phyloP scores from a whole-genome alignment of 208 protist species.

The Acanthamoeba triangularis region DNA sequence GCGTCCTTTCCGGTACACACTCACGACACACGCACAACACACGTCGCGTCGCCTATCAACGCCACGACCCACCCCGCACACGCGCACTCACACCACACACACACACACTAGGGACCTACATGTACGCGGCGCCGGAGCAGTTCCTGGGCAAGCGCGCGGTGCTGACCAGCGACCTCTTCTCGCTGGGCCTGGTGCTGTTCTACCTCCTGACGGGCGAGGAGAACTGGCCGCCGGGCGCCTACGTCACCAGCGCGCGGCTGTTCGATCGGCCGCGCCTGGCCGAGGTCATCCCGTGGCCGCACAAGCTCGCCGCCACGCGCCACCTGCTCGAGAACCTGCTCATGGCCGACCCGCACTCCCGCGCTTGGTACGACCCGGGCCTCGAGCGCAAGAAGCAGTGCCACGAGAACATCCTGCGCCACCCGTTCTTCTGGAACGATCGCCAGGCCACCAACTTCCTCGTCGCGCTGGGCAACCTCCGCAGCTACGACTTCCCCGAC shows the following conservation, averaged over 20 bases:
- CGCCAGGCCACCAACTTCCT: conserved; percentile 45
- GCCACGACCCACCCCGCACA: no score
- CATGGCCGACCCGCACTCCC: neutral
- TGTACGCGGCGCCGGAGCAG: conserved; percentile 20
- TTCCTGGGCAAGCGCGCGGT: neutral
- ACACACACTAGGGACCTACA: neutral
- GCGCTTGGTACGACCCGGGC: conserved; percentile 27
- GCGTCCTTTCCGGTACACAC: neutral
- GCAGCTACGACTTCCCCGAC: neutral
- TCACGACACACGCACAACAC: no score
- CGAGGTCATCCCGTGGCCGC: neutral
- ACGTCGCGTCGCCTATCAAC: no score
- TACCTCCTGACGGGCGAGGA: conserved; percentile 8
- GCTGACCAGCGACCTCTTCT: conserved; percentile 26
- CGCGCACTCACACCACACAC: no score
- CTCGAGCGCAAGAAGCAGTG: neutral
- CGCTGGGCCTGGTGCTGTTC: conserved; percentile 7
- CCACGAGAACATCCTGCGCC: conserved; percentile 45
- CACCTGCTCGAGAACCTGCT: conserved; percentile 36
- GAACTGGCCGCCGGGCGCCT: neutral
- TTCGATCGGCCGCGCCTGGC: neutral
- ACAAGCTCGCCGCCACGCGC: neutral
- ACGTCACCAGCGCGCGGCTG: neutral
- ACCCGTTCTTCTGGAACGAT: conserved; percentile 55
- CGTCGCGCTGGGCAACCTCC: conserved; percentile 18